A percentile compares a stretch with the other conserved stretches of the same genome.
phyloP scores from a whole-genome alignment of 164 flowering plant genomes.

The Chimonanthus salicifolius region DNA sequence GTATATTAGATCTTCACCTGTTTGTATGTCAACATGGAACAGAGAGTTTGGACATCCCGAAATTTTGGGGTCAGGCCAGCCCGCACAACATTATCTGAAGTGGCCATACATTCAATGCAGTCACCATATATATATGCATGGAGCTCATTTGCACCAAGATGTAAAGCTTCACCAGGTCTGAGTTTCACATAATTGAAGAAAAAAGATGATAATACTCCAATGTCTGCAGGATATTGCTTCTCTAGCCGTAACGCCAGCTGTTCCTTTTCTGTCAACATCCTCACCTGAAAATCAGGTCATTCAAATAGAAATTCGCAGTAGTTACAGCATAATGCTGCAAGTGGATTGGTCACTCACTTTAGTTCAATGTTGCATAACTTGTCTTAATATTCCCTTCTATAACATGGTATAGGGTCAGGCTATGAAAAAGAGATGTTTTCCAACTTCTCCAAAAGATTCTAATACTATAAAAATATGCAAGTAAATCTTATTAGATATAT shows the following conservation, averaged over 20 bases:
- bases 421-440: too few relatives aligned
- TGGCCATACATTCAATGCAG: slow-evolving; percentile 92
- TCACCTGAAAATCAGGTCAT: slow-evolving; percentile 33
- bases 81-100: slow-evolving; percentile 95
- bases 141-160: slow-evolving; percentile 84
- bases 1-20: slow-evolving; percentile 40
- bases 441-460: too few relatives aligned
- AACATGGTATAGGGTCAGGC: too few relatives aligned
- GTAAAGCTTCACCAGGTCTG: slow-evolving; percentile 84
- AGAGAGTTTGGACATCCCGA: slow-evolving; percentile 72
- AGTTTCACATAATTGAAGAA: slow-evolving; percentile 76
- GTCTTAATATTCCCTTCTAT: too few relatives aligned
- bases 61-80: slow-evolving; percentile 94
- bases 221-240: slow-evolving; percentile 75
- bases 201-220: slow-evolving; percentile 82
- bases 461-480: too few relatives aligned
- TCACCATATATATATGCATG: slow-evolving; percentile 89
- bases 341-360: neutral
- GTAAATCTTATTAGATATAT: too few relatives aligned
- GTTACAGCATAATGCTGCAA: neutral
- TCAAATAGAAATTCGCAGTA: neutral
- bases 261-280: slow-evolving; percentile 72
- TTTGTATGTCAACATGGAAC: slow-evolving; percentile 90
- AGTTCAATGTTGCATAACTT: neutral
- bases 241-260: slow-evolving; percentile 56